Evolutionary conservation across 2,329 filamentous ascomycete genomes (phyloP).

Genomic region (Aspergillus sp.): DNA sequence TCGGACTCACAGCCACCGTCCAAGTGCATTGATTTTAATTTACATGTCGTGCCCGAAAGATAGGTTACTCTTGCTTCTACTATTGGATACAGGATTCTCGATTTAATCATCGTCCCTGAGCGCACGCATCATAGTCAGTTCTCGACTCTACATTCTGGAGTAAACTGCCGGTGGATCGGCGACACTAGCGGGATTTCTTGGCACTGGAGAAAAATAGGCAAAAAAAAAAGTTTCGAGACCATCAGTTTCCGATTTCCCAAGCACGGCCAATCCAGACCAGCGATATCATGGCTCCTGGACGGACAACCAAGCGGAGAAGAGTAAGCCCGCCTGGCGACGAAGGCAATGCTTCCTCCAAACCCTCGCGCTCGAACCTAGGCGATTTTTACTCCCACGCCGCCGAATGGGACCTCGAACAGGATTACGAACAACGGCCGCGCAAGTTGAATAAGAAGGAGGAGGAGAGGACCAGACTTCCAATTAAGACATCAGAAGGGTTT

Average conservation of each 20-base stretch:
- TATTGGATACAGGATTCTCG: background rate
- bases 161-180: constrained; percentile 19
- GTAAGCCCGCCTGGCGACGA: constrained; percentile 49
- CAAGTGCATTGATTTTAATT: background rate
- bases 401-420: constrained; percentile 88
- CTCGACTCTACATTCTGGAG: background rate
- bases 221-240: constrained; percentile 25
- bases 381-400: constrained; percentile 72
- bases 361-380: constrained; percentile 28
- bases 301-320: constrained; percentile 51
- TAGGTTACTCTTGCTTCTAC: background rate
- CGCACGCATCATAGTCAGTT: background rate
- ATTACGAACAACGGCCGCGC: constrained; percentile 78
- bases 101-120: background rate
- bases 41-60: background rate
- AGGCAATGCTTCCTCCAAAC: constrained; percentile 25
- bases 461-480: constrained; percentile 75
- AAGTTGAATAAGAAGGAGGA: constrained; percentile 73
- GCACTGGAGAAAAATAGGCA: constrained; percentile 22
- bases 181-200: constrained; percentile 27
- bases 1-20: background rate
- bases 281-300: constrained; percentile 46
- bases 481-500: constrained; percentile 81
- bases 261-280: background rate
- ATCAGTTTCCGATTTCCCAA: background rate